Evolutionary conservation across 108 stramenopile genomes (phyloP).

Genomic region (Skeletonema menzelii): DNA sequence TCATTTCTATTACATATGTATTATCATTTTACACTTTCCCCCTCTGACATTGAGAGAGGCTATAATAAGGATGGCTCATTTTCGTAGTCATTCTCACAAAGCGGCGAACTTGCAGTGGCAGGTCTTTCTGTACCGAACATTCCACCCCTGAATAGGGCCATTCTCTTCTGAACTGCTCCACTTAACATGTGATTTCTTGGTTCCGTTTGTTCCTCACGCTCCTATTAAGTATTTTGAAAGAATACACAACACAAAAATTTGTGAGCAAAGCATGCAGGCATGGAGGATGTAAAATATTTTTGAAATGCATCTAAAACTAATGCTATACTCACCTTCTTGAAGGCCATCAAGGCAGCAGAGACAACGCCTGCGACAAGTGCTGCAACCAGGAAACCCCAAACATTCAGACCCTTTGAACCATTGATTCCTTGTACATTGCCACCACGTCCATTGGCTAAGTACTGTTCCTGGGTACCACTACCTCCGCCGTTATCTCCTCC

Average conservation of each 20-base stretch:
- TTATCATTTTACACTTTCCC: no score
- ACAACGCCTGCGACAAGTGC: conserved; percentile 5
- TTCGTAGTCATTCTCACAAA: neutral
- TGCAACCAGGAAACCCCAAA: conserved; percentile 11
- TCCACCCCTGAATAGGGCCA: neutral
- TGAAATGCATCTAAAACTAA: no score
- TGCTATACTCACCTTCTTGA: neutral
- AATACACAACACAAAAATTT: no score
- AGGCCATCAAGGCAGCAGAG: conserved; percentile 1
- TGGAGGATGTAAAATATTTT: no score
- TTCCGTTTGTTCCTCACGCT: neutral
- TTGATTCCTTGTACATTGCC: neutral
- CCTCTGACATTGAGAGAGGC: no score
- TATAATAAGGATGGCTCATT: no score
- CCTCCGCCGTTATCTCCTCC: no score
- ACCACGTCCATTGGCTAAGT: neutral
- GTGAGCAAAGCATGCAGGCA: no score
- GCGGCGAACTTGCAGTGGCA: neutral
- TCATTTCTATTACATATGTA: no score
- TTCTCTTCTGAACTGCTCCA: neutral
- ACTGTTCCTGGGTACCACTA: neutral
- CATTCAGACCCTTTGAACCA: neutral
- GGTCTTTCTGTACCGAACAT: neutral
- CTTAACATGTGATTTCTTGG: neutral
- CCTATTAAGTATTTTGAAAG: no score